These are phyloP conservation scores for Benincasa hispida DNA, from an alignment of 306 rosid species.

Conservation along the genomic window DNA sequence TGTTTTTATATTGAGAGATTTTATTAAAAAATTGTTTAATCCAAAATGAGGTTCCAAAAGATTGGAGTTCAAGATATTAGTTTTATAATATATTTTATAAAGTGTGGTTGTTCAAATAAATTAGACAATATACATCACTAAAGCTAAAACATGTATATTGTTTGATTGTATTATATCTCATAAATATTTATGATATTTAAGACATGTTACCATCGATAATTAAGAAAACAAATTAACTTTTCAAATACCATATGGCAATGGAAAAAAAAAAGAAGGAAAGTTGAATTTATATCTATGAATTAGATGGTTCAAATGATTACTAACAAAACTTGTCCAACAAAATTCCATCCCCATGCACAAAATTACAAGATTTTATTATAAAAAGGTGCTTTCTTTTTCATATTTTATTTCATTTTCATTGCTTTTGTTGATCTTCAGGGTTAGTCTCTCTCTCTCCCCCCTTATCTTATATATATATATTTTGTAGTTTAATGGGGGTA, in stretches of 20 bases:
- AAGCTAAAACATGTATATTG: no score
- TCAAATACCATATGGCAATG: neutral
- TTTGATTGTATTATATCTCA: neutral
- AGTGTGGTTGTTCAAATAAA: neutral
- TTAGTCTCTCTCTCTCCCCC: neutral
- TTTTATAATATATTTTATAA: neutral
- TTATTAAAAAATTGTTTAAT: neutral
- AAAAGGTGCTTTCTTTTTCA: neutral
- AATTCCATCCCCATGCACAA: neutral
- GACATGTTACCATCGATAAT: neutral
- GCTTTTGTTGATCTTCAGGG: neutral
- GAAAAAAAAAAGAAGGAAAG: neutral
- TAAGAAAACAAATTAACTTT: neutral
- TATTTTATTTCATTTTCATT: constrained; percentile 1
- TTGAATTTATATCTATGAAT: neutral
- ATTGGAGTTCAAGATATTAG: neutral
- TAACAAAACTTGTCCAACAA: neutral
- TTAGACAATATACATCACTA: neutral
- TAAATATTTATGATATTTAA: neutral
- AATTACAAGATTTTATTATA: neutral
- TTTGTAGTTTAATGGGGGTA: neutral
- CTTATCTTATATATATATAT: neutral
- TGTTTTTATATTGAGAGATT: neutral
- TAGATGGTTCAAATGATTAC: neutral
- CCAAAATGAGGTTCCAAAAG: neutral